Conservation (phyloP, 2,329 filamentous ascomycete genomes). For the Furcasterigmium sp. region DNA sequence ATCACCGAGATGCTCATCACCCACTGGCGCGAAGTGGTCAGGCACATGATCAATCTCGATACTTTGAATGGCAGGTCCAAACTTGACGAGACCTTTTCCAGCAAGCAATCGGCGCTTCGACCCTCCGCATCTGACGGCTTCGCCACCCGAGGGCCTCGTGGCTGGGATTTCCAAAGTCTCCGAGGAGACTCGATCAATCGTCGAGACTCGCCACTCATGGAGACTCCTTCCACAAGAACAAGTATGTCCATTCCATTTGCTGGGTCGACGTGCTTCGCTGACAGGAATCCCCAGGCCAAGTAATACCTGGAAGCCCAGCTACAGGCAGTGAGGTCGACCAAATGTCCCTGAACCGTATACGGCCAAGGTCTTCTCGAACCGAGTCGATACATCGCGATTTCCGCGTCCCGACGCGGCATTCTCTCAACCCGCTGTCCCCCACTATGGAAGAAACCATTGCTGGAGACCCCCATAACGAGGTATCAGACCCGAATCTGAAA, state of each 20-base stretch:
- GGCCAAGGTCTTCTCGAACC: conserved; percentile 12
- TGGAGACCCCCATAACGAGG: background rate
- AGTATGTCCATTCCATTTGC: conserved; percentile 17
- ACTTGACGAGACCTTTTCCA: conserved; percentile 10
- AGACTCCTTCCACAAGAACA: conserved; percentile 22
- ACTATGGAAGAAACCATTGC: conserved; percentile 21
- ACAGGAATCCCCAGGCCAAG: no score
- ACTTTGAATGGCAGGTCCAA: conserved; percentile 17
- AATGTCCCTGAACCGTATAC: conserved; percentile 10
- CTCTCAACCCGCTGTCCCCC: conserved; percentile 18
- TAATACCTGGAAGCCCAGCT: no score
- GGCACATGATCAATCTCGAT: conserved; percentile 49
- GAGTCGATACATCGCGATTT: conserved; percentile 8
- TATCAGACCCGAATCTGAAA: no score
- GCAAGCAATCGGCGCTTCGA: conserved; percentile 18
- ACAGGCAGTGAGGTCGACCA: conserved; percentile 5
- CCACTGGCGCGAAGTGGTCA: conserved; percentile 60
- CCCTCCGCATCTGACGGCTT: conserved; percentile 37
- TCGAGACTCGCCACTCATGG: conserved; percentile 28
- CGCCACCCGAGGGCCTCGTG: conserved; percentile 27
- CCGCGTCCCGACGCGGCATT: conserved; percentile 8
- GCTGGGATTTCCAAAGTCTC: conserved; percentile 22
- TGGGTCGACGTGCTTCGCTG: no score
- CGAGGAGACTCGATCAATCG: conserved; percentile 13
- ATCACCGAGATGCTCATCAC: conserved; percentile 62